These are phyloP conservation scores for Populus nigra DNA, from an alignment of 345 rosid species.

Conservation along the genomic window DNA sequence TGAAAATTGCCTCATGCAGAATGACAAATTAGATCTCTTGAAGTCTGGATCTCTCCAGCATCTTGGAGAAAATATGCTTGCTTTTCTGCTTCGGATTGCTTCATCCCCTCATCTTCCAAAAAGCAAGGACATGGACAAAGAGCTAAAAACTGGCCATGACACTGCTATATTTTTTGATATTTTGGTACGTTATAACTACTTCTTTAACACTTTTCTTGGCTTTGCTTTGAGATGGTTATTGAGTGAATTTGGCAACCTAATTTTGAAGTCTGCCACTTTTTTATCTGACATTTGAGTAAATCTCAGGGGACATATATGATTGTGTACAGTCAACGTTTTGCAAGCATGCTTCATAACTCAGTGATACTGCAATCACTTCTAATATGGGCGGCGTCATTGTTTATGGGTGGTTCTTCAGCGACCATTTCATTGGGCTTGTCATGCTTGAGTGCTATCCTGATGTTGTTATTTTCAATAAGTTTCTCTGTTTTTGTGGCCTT, in stretches of 20 bases:
- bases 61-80: slow-evolving; percentile 95
- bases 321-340: slow-evolving; percentile 60
- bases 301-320: slow-evolving; percentile 84
- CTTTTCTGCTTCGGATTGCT: slow-evolving; percentile 71
- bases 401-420: slow-evolving; percentile 90
- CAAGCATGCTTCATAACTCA: slow-evolving; percentile 68
- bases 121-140: slow-evolving; percentile 33
- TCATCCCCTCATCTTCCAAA: slow-evolving; percentile 55
- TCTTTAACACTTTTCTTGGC: slow-evolving; percentile 11
- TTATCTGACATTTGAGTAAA: slow-evolving; percentile 20
- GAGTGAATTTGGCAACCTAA: background rate
- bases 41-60: slow-evolving; percentile 96
- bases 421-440: slow-evolving; percentile 59
- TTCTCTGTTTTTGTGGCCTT: slow-evolving; percentile 70
- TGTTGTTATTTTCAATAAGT: slow-evolving; percentile 69
- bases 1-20: slow-evolving; percentile 46
- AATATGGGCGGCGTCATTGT: slow-evolving; percentile 72
- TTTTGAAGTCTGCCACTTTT: slow-evolving; percentile 9
- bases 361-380: slow-evolving; percentile 79
- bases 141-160: slow-evolving; percentile 38
- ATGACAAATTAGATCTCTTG: slow-evolving; percentile 83
- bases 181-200: slow-evolving; percentile 50
- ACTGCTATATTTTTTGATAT: slow-evolving; percentile 70
- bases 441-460: slow-evolving; percentile 58
- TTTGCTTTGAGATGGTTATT: slow-evolving; percentile 9